These are phyloP conservation scores for Bothia castanella DNA, from an alignment of 1,284 basidiomycete species.

Conservation along the genomic window DNA sequence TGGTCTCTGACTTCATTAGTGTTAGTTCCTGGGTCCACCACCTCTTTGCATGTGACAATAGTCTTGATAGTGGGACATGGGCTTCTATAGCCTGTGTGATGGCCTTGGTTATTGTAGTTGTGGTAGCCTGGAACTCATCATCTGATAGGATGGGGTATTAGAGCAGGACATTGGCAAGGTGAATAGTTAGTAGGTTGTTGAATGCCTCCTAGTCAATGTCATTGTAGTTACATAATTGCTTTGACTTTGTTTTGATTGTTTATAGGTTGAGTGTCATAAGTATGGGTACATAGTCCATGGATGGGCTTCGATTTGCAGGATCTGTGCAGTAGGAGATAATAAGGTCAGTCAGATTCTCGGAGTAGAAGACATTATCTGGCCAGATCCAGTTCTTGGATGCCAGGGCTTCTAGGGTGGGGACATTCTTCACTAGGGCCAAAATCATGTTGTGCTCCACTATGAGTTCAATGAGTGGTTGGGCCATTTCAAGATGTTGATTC, in stretches of 20 bases:
- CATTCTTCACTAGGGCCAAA: neutral
- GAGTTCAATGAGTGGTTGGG: neutral
- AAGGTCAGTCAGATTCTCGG: neutral
- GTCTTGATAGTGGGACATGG: slow-evolving; percentile 22
- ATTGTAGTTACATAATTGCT: neutral
- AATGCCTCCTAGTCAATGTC: neutral
- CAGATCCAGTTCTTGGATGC: slow-evolving; percentile 5
- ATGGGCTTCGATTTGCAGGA: neutral
- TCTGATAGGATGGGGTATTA: neutral
- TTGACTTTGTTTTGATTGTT: neutral
- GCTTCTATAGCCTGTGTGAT: neutral
- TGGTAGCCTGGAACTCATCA: slow-evolving; percentile 9
- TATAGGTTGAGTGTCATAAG: neutral
- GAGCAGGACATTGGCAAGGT: neutral
- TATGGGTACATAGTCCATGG: slow-evolving; percentile 9
- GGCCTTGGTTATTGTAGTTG: neutral
- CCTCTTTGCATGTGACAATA: neutral
- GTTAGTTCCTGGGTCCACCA: neutral
- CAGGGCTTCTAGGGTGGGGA: neutral
- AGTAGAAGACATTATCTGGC: slow-evolving; percentile 13
- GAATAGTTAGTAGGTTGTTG: neutral
- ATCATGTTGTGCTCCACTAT: neutral
- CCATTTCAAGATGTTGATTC: slow-evolving; percentile 4
- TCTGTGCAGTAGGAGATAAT: neutral
- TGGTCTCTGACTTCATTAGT: too few species aligned